Conservation (phyloP, 495 filamentous ascomycete genomes). For the Podospora conica region DNA sequence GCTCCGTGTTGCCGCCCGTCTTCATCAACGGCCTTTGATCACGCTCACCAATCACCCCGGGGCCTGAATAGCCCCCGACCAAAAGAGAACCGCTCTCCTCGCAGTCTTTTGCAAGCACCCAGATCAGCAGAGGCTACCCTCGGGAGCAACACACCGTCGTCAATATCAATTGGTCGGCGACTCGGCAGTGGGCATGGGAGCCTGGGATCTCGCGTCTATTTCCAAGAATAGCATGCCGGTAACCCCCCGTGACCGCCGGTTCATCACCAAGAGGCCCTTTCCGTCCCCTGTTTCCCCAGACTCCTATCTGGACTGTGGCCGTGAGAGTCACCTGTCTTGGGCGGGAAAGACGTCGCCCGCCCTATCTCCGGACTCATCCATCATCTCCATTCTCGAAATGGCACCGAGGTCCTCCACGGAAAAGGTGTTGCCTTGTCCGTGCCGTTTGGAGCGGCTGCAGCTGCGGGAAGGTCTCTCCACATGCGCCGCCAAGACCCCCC, state of each 20-base stretch:
- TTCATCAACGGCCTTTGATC: background rate
- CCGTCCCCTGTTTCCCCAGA: background rate
- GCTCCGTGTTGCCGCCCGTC: background rate
- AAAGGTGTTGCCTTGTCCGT: background rate
- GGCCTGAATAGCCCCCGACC: background rate
- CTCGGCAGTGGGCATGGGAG: background rate
- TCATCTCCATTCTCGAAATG: background rate
- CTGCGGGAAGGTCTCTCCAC: background rate
- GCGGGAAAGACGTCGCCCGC: background rate
- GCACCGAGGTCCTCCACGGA: constrained; percentile 1
- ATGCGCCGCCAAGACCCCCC: background rate
- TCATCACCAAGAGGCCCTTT: constrained; percentile 2
- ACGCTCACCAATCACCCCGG: background rate
- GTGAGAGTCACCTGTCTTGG: background rate
- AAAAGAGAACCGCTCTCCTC: background rate
- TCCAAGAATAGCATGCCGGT: constrained; percentile 13
- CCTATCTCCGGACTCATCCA: background rate
- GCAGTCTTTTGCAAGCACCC: background rate
- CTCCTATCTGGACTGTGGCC: background rate
- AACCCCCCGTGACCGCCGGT: background rate
- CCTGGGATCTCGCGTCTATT: constrained; percentile 1
- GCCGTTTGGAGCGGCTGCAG: background rate
- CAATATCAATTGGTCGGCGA: background rate
- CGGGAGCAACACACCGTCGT: constrained; percentile 7
- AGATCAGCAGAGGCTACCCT: constrained; percentile 10